Evolutionary conservation across 164 flowering plant genomes (phyloP), one percentile per base, ranked within the genome.

Genomic region (Piper betle): DNA sequence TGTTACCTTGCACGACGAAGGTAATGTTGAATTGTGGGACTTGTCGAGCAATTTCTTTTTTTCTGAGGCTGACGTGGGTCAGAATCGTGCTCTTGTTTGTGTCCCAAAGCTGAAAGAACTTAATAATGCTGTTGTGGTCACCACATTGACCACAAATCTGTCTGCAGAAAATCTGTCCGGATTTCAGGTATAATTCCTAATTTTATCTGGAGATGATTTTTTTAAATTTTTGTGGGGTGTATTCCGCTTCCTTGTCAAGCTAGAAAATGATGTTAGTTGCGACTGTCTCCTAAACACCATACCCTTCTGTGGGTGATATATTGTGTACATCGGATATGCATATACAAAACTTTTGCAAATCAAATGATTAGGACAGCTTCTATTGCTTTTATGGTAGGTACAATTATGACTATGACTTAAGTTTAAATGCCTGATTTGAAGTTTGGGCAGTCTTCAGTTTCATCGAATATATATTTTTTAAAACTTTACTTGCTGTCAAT

Each of bases 1-100:
- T 57, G 89, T 89, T 60, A 82, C 91, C 19, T 72, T 89, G 80
- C 96, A 89, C 64, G 96, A 89, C 70, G 91, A 85, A 70, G 85
- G 84, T 39, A 57, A 43, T 0, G 94, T 89, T 60, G 89, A 86
- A 64, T 58, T 89, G 66, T 89, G 96, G 94, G 94, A 89, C 71
- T 64, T 89, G 65, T 89, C 94, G 1, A 76, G 91, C 69, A 89
- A 85, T 66, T 89, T 89, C 38, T 56, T 83, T 64, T 89, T 89
- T 62, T 74, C 88, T 0, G 89, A 86, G 73, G 71, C 64, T 64
- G 96, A 89, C 69, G 72, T 86, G 46, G 91, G 94, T 25, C 85
- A 86, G 73, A 86, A 89, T 64, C 73, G 89, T 53, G 89, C 96
- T 12, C 78, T 79, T 64, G 94, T 84, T 59, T 86, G 86, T 68